Conservation (phyloP, 1,139 yeast species). For the Kluyveromyces sp. region DNA sequence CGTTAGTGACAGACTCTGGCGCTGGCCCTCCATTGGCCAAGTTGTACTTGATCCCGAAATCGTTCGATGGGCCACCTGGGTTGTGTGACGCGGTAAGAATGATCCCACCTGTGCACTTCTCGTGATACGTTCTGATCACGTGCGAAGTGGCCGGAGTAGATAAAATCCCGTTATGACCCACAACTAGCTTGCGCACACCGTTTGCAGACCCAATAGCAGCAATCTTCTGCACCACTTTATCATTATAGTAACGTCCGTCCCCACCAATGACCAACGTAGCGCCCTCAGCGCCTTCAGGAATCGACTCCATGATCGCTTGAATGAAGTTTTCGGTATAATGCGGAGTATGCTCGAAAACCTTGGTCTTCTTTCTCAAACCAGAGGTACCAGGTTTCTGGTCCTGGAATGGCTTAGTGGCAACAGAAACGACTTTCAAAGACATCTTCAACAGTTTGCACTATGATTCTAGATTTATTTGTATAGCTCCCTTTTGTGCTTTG, state of each 20-base stretch:
- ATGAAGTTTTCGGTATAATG: conserved; percentile 91
- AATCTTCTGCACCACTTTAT: conserved; percentile 71
- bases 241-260: conserved; percentile 91
- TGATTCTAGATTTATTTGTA: too few relatives aligned
- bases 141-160: conserved; percentile 97
- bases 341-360: conserved; percentile 63
- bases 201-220: conserved; percentile 84
- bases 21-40: conserved; percentile 97
- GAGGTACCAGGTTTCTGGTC: conserved; percentile 99
- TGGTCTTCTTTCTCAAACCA: conserved; percentile 87
- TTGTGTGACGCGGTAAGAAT: conserved; percentile 95
- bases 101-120: conserved; percentile 84
- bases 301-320: conserved; percentile 76
- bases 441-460: too few relatives aligned
- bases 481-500: not conserved
- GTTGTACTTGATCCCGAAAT: conserved; percentile 93
- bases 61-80: conserved; percentile 96
- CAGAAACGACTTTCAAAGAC: conserved; percentile 20
- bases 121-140: conserved; percentile 60
- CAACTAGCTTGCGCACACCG: conserved; percentile 74
- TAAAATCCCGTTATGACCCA: conserved; percentile 82
- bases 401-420: conserved; percentile 61
- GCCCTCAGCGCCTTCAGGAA: conserved; percentile 78
- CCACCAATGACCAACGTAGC: conserved; percentile 90
- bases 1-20: conserved; percentile 90